These are phyloP conservation scores for Phytophthora colocasiae DNA, from an alignment of 352 stramenopile species.

Conservation along the genomic window DNA sequence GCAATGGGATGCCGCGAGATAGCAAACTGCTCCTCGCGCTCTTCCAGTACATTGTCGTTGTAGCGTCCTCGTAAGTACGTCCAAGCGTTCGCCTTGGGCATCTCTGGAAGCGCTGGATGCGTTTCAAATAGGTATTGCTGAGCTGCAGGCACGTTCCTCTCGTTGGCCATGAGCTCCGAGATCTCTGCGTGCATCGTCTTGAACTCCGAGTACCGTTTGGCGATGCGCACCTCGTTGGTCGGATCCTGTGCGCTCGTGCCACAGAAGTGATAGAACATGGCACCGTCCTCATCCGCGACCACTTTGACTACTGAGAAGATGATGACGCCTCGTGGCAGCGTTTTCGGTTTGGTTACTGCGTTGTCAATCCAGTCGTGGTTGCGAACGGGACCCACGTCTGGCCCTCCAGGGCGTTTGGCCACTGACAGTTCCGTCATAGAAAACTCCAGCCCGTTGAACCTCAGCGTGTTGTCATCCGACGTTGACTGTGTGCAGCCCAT, in stretches of 20 bases:
- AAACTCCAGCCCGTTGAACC: slow-evolving; percentile 15
- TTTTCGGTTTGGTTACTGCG: slow-evolving; percentile 10
- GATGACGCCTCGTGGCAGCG: slow-evolving; percentile 16
- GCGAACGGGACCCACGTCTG: slow-evolving; percentile 28
- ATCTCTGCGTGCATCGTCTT: slow-evolving; percentile 63
- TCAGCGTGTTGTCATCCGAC: slow-evolving; percentile 38
- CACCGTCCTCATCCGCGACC: slow-evolving; percentile 36
- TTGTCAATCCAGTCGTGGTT: no score
- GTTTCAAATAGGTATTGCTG: slow-evolving; percentile 56
- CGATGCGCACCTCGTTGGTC: slow-evolving; percentile 44
- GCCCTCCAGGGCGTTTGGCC: slow-evolving; percentile 34
- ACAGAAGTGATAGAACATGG: slow-evolving; percentile 61
- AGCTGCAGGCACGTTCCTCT: slow-evolving; percentile 44
- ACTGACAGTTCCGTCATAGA: slow-evolving; percentile 31
- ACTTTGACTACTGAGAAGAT: slow-evolving; percentile 44
- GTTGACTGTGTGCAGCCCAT: slow-evolving; percentile 52
- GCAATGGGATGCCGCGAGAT: slow-evolving; percentile 61
- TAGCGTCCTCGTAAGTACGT: slow-evolving; percentile 45
- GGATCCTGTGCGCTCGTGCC: slow-evolving; percentile 44
- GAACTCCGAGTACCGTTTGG: slow-evolving; percentile 81
- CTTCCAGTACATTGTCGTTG: slow-evolving; percentile 54
- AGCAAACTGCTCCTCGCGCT: slow-evolving; percentile 67
- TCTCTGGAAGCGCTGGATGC: slow-evolving; percentile 61
- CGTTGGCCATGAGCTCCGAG: slow-evolving; percentile 59
- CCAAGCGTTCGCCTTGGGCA: slow-evolving; percentile 49